Evolutionary conservation across 257 asterid genomes (phyloP).

Genomic region (Linderniella brevidens): DNA sequence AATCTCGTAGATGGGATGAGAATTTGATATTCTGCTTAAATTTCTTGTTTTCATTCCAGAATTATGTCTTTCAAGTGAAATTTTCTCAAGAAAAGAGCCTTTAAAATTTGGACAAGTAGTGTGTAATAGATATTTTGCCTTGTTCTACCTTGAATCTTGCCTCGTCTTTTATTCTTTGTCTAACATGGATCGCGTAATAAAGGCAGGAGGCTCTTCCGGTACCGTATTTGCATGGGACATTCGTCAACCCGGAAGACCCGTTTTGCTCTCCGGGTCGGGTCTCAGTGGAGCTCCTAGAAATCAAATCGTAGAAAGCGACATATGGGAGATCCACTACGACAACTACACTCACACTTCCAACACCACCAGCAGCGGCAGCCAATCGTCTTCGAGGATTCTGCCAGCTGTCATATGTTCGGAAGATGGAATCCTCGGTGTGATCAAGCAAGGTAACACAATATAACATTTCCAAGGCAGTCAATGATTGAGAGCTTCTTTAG

Average conservation of each 20-base stretch:
- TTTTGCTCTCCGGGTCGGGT: conserved; percentile 44
- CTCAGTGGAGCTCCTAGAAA: conserved; percentile 19
- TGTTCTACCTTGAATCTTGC: neutral
- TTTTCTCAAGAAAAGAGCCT: no score
- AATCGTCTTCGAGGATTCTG: conserved; percentile 55
- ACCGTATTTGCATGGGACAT: conserved; percentile 91
- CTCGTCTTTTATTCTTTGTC: conserved; percentile 6
- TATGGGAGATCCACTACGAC: conserved; percentile 92
- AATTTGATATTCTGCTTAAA: neutral
- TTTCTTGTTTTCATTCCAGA: no score
- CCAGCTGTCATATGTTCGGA: conserved; percentile 96
- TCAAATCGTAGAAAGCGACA: conserved; percentile 60
- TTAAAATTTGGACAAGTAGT: no score
- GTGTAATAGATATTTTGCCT: neutral
- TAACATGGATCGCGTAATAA: conserved; percentile 13
- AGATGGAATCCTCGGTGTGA: conserved; percentile 76
- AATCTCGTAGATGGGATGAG: neutral
- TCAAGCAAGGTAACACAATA: conserved; percentile 52
- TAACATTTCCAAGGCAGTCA: no score
- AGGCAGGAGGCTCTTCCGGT: conserved; percentile 99
- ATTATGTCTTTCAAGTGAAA: no score
- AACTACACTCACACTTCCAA: conserved; percentile 51
- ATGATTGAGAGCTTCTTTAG: conserved; percentile 10
- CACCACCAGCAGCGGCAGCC: conserved; percentile 18
- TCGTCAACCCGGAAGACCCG: conserved; percentile 64